Conservation (phyloP, 2,329 filamentous ascomycete genomes). For the Thelonectria blattea region DNA sequence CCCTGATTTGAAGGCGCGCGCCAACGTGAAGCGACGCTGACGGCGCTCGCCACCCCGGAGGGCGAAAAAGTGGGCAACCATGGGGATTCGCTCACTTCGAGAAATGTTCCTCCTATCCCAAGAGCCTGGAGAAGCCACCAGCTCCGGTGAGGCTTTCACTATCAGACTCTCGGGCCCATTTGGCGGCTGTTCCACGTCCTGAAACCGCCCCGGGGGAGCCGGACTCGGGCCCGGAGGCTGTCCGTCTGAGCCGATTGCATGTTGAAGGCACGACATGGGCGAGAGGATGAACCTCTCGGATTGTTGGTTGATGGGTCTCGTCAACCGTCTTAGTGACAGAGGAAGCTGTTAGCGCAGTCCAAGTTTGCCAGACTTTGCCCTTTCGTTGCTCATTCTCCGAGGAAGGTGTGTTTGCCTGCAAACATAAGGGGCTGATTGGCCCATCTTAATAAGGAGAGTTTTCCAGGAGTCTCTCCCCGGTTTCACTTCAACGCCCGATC, state of each 20-base stretch:
- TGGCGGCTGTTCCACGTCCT: slow-evolving; percentile 12
- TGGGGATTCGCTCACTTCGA: slow-evolving; percentile 10
- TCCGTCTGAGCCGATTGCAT: not conserved
- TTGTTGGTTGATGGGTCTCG: not conserved
- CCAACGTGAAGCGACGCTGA: slow-evolving; percentile 1
- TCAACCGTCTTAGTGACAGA: not conserved
- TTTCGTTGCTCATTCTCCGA: not conserved
- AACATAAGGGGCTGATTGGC: not conserved
- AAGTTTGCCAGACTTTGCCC: not conserved
- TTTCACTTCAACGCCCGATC: not conserved
- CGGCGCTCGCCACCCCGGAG: not conserved
- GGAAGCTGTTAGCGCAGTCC: not conserved
- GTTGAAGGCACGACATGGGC: not conserved
- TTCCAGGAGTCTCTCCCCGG: not conserved
- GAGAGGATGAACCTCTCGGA: not conserved
- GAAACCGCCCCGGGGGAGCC: slow-evolving; percentile 18
- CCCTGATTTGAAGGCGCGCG: not conserved
- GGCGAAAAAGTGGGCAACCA: slow-evolving; percentile 1
- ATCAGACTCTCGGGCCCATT: not conserved
- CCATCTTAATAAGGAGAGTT: not conserved
- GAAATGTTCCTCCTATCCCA: slow-evolving; percentile 22
- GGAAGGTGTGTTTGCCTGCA: not conserved
- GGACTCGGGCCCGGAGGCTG: slow-evolving; percentile 7
- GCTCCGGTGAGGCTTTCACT: slow-evolving; percentile 4
- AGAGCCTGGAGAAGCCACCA: slow-evolving; percentile 17